Conservation (phyloP, 371 early-diverging fungal genomes). For the Mortierella sp. region DNA sequence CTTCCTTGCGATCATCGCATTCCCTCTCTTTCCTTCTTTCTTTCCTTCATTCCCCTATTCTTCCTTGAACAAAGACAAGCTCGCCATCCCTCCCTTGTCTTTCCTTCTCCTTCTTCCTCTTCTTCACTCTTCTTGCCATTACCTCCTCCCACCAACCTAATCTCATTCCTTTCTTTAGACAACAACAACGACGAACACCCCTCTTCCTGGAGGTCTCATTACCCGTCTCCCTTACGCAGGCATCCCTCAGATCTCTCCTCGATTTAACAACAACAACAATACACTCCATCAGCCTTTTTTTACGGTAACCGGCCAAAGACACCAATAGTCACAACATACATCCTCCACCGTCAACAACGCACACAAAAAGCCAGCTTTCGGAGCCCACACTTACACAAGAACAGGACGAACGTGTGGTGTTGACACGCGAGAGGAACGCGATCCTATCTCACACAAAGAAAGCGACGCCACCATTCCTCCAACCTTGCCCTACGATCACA, state of each 20-base stretch:
- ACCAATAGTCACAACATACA: neutral
- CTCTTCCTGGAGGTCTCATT: neutral
- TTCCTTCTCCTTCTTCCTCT: neutral
- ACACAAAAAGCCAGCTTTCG: neutral
- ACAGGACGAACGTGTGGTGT: neutral
- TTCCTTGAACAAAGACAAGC: neutral
- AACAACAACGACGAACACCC: neutral
- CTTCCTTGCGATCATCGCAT: conserved; percentile 6
- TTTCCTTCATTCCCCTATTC: neutral
- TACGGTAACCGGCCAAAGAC: neutral
- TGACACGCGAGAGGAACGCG: conserved; percentile 6
- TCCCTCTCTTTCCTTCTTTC: neutral
- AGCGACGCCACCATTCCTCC: neutral
- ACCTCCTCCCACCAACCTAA: neutral
- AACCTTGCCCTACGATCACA: neutral
- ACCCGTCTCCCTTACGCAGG: neutral
- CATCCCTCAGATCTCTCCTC: neutral
- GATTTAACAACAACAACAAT: neutral
- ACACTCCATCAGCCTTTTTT: neutral
- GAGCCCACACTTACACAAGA: neutral
- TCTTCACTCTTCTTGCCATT: neutral
- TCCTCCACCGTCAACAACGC: neutral
- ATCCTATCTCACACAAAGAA: neutral
- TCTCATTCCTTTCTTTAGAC: neutral
- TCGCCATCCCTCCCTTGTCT: neutral